Evolutionary conservation across 2,329 filamentous ascomycete genomes (phyloP).

Genomic region (Alternaria triticimaculans): DNA sequence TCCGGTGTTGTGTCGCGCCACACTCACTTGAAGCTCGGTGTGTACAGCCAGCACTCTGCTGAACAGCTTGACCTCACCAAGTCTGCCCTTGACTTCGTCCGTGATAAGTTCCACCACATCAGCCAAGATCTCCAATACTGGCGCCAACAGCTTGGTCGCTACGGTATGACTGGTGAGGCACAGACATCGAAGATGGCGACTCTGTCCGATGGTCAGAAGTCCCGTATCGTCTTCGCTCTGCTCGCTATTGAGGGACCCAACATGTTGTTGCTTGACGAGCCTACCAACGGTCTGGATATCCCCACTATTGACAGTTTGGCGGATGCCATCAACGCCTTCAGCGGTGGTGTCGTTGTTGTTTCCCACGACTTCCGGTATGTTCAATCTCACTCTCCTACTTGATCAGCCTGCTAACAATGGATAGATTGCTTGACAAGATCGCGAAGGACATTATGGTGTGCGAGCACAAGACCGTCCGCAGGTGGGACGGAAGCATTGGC

Average conservation of each 20-base stretch:
- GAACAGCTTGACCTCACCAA: conserved; percentile 99
- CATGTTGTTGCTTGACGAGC: conserved; percentile 97
- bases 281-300: conserved; percentile 99
- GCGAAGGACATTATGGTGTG: conserved; percentile 99
- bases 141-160: conserved; percentile 94
- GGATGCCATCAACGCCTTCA: conserved; percentile 96
- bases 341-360: conserved; percentile 95
- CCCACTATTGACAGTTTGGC: conserved; percentile 97
- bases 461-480: conserved; percentile 91
- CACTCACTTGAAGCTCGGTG: conserved; percentile 96
- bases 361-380: conserved; percentile 97
- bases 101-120: conserved; percentile 88
- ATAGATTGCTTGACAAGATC: conserved; percentile 95
- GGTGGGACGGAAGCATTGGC: conserved; percentile 88
- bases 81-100: conserved; percentile 95
- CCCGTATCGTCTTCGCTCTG: conserved; percentile 95
- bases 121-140: conserved; percentile 99
- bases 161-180: conserved; percentile 89
- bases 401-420: conserved; percentile 42
- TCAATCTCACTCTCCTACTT: neutral
- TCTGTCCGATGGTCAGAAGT: conserved; percentile 96
- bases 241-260: conserved; percentile 95
- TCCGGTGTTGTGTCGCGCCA: conserved; percentile 83
- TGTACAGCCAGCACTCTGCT: conserved; percentile 98
- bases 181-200: conserved; percentile 99